phyloP scores from a whole-genome alignment of 176 grass and related monocot species.

The Panicum miliaceum region DNA sequence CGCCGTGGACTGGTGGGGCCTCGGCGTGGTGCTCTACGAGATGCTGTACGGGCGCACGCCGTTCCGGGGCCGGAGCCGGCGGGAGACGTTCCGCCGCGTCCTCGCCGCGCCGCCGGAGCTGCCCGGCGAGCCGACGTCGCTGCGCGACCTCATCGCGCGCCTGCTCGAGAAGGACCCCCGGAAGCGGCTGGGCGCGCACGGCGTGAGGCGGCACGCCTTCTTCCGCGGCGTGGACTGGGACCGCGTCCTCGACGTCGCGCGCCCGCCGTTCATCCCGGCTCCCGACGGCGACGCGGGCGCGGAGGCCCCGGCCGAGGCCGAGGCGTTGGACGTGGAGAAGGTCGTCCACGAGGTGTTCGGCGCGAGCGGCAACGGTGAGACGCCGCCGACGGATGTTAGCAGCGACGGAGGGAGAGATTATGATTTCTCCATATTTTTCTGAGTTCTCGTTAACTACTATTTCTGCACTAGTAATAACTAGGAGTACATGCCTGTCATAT shows the following conservation, averaged over 20 bases:
- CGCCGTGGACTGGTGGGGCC: slow-evolving; percentile 82
- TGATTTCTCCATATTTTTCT: slow-evolving; percentile 62
- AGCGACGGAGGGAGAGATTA: slow-evolving; percentile 6
- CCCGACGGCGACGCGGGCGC: neutral
- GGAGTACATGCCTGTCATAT: no score
- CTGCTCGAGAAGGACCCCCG: slow-evolving; percentile 78
- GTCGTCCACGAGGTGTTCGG: slow-evolving; percentile 57
- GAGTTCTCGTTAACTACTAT: neutral
- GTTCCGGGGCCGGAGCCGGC: slow-evolving; percentile 67
- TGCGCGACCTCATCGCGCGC: slow-evolving; percentile 56
- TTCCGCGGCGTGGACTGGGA: slow-evolving; percentile 70
- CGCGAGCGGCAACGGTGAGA: neutral
- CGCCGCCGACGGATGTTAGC: neutral
- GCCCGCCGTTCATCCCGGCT: slow-evolving; percentile 76
- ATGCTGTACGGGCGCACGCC: slow-evolving; percentile 79
- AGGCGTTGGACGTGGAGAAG: slow-evolving; percentile 69
- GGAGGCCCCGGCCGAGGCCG: neutral
- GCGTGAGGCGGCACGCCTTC: slow-evolving; percentile 73
- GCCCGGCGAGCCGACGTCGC: slow-evolving; percentile 54
- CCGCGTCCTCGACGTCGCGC: slow-evolving; percentile 53
- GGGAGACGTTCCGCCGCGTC: slow-evolving; percentile 77
- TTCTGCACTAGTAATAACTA: neutral
- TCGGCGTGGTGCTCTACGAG: slow-evolving; percentile 82
- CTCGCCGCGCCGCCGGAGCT: slow-evolving; percentile 60
- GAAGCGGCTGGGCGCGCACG: slow-evolving; percentile 49